These are phyloP conservation scores for Penicillium turbatum DNA, from an alignment of 495 filamentous ascomycete genomes.

Conservation along the genomic window DNA sequence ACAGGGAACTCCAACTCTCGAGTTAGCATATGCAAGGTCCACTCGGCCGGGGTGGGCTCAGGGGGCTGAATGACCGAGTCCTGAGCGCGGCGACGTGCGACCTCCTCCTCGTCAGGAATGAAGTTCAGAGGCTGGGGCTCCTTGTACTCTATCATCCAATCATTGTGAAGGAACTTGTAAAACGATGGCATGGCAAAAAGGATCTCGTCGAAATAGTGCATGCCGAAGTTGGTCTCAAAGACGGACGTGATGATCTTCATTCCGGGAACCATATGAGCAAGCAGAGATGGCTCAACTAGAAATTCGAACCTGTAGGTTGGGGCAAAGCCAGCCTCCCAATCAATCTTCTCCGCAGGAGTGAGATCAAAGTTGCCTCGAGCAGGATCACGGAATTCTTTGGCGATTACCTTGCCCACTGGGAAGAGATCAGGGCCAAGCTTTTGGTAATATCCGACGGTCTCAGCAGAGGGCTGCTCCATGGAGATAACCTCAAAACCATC, in stretches of 20 bases:
- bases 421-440: slow-evolving; percentile 31
- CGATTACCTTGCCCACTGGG: slow-evolving; percentile 43
- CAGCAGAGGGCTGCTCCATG: slow-evolving; percentile 38
- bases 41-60: background rate
- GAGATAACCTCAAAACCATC: slow-evolving; percentile 54
- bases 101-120: slow-evolving; percentile 11
- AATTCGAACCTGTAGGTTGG: slow-evolving; percentile 51
- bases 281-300: slow-evolving; percentile 61
- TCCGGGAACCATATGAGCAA: slow-evolving; percentile 60
- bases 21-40: background rate
- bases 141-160: slow-evolving; percentile 65
- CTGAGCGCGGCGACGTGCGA: background rate
- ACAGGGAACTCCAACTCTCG: background rate
- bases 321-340: slow-evolving; percentile 21
- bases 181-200: slow-evolving; percentile 50
- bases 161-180: slow-evolving; percentile 64
- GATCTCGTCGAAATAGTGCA: slow-evolving; percentile 59
- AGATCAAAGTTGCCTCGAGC: slow-evolving; percentile 39
- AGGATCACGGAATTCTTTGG: slow-evolving; percentile 41
- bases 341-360: slow-evolving; percentile 35
- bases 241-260: slow-evolving; percentile 71
- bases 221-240: slow-evolving; percentile 56
- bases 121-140: slow-evolving; percentile 36
- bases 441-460: slow-evolving; percentile 42
- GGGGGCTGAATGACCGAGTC: background rate